Percentiles rank a stretch among this genome's conserved stretches.
Evolutionary conservation across 768 basidiomycete genomes (phyloP).

Genomic region (Termitomyces sp.): DNA sequence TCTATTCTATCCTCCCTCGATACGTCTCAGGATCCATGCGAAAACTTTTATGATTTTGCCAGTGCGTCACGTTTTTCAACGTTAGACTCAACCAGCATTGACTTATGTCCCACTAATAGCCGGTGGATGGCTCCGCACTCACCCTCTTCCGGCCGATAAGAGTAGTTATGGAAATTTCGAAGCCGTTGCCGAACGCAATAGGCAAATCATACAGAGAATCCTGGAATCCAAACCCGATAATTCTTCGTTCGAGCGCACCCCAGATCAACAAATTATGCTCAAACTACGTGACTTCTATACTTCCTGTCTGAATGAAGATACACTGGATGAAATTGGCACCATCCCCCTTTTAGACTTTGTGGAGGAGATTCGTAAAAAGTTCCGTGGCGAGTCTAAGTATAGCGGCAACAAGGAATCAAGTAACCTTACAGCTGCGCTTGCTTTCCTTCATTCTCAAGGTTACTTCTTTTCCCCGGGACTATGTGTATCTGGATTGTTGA

Average conservation of each 20-base stretch:
- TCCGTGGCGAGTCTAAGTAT: conserved; percentile 42
- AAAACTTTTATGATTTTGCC: conserved; percentile 90
- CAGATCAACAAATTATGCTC: conserved; percentile 43
- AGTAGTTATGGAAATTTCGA: conserved; percentile 69
- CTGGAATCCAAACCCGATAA: conserved; percentile 46
- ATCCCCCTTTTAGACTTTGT: conserved; percentile 68
- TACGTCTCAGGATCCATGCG: conserved; percentile 82
- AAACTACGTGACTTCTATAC: conserved; percentile 71
- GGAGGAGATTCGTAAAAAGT: conserved; percentile 53
- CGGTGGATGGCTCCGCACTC: conserved; percentile 80
- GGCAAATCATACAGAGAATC: conserved; percentile 69
- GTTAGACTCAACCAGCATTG: background rate
- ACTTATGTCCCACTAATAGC: conserved; percentile 34
- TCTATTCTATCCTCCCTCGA: conserved; percentile 80
- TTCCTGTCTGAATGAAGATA: conserved; percentile 78
- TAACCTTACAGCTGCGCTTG: conserved; percentile 76
- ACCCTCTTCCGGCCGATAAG: conserved; percentile 88
- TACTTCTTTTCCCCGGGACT: conserved; percentile 1
- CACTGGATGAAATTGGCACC: conserved; percentile 68
- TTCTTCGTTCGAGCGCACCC: conserved; percentile 31
- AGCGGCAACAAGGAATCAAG: conserved; percentile 24
- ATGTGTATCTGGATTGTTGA: background rate
- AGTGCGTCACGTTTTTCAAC: conserved; percentile 48
- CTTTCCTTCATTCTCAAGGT: conserved; percentile 87
- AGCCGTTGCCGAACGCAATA: conserved; percentile 67